Conservation (phyloP, 2,329 filamentous ascomycete species). For the Raffaelea deltoideospora region DNA sequence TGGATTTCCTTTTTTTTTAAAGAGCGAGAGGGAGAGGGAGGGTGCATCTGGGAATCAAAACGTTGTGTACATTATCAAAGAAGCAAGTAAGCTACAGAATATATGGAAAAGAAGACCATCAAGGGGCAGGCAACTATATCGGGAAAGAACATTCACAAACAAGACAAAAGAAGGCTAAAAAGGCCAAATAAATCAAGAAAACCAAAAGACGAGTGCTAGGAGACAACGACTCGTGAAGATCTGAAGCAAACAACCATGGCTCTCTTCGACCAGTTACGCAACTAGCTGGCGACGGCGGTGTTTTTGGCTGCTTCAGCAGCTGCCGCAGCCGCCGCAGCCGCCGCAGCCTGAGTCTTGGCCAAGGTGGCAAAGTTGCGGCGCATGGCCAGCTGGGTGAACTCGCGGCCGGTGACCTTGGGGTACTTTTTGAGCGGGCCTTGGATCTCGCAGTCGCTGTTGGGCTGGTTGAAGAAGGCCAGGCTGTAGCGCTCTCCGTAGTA, state of each 20-base stretch:
- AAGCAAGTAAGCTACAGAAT: not conserved
- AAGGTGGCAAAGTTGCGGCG: constrained; percentile 5
- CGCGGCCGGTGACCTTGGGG: constrained; percentile 38
- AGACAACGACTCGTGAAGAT: not conserved
- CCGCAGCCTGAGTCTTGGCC: not conserved
- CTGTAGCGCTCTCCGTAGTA: constrained; percentile 46
- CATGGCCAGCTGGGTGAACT: constrained; percentile 31
- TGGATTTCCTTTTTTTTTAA: no score
- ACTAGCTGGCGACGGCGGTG: no score
- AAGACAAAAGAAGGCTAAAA: not conserved
- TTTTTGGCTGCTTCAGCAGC: no score
- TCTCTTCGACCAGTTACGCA: no score
- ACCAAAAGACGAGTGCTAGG: not conserved
- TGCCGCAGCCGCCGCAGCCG: not conserved
- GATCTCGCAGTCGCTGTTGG: constrained; percentile 38
- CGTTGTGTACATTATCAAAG: not conserved
- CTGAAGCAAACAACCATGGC: not conserved
- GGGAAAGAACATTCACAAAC: no score
- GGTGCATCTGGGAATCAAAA: no score
- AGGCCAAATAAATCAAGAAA: not conserved
- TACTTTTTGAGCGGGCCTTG: constrained; percentile 36
- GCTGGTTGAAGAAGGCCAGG: constrained; percentile 43
- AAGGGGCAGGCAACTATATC: no score
- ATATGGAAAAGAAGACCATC: no score
- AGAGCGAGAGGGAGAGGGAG: no score